Percentiles rank a stretch among this genome's conserved stretches.
Evolutionary conservation across 2,329 filamentous ascomycete genomes (phyloP).

Genomic region (Ceratocystis smalleyi): DNA sequence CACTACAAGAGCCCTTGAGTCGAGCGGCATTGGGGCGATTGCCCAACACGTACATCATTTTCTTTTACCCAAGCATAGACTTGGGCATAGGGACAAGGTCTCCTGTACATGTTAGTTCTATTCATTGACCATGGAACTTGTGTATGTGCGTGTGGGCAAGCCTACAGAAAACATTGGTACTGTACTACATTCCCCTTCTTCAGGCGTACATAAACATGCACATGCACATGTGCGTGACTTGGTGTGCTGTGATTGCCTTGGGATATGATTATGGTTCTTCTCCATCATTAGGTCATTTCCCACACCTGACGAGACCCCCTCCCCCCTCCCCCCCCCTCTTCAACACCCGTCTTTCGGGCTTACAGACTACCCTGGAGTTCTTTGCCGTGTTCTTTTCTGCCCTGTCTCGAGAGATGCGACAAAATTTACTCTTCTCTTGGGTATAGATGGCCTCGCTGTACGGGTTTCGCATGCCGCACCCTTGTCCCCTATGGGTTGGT

Average conservation of each 20-base stretch:
- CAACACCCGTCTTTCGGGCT: not conserved
- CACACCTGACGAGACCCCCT: not conserved
- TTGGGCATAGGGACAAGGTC: not conserved
- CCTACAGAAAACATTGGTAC: not conserved
- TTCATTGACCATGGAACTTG: not conserved
- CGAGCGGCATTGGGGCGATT: not conserved
- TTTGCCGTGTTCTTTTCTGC: not conserved
- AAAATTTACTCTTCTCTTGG: not conserved
- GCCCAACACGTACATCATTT: not conserved
- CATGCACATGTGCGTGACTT: not conserved
- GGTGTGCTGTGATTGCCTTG: not conserved
- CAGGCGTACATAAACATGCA: not conserved
- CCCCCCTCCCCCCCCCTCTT: not conserved
- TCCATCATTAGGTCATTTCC: not conserved
- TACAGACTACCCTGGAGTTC: not conserved
- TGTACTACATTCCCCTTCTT: not conserved
- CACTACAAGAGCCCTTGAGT: not conserved
- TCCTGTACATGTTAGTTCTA: not conserved
- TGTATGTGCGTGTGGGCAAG: not conserved
- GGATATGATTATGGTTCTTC: not conserved
- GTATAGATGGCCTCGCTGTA: not conserved
- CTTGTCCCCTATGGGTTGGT: not conserved
- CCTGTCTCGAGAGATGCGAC: not conserved
- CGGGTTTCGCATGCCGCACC: not conserved
- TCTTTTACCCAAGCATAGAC: not conserved